Evolutionary conservation across 495 filamentous ascomycete species (phyloP), one percentile per base, ranked within the genome.

Genomic region (Lasiosphaeris hirsuta): DNA sequence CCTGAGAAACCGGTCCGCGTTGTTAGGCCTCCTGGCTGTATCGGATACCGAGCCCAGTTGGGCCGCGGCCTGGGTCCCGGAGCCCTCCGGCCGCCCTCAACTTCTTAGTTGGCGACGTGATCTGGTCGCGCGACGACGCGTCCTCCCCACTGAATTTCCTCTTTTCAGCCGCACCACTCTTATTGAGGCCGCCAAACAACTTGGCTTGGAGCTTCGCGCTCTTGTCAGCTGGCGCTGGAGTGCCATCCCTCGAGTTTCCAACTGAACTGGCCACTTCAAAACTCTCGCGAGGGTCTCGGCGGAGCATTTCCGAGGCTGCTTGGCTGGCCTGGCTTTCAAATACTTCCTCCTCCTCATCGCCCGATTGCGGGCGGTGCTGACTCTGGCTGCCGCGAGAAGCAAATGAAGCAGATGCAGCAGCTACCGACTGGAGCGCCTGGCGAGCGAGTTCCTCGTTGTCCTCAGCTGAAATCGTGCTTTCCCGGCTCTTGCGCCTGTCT

Each of bases 381-480:
- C 56, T 54, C 39, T 65, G 70, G 0, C 75, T 75, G 10, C 57
- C 66, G 14, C 69, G 73, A 1, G 75, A 74, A 60, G 71, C 71
- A 57, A 72, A 70, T 7, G 73, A 71, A 14, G 43, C 51, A 7
- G 51, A 46, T n/a, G 53, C 53, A 15, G 73, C 73, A 8, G 80
- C 81, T 5, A 85, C 69, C 1, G 83, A 82, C 58, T 85, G 79
- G 37, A 84, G 72, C 7, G 77, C 81, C 35, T 81, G 70, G 2
- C 75, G 75, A 10, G 75, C 78, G 46, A 84, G 81, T 14, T 83
- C 81, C 43, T 88, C 87, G 18, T 82, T 81, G 54, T 93, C 90
- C 4, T 88, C 86, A 14, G 84, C 90, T 0, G 92, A 96, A 48
- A 96, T 92, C 6, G 92, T 96, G 74, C 89, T 94, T 62, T 96